These are phyloP conservation scores for Pleurostoma richardsiae DNA, from an alignment of 2,329 filamentous ascomycete species.

Conservation along the genomic window DNA sequence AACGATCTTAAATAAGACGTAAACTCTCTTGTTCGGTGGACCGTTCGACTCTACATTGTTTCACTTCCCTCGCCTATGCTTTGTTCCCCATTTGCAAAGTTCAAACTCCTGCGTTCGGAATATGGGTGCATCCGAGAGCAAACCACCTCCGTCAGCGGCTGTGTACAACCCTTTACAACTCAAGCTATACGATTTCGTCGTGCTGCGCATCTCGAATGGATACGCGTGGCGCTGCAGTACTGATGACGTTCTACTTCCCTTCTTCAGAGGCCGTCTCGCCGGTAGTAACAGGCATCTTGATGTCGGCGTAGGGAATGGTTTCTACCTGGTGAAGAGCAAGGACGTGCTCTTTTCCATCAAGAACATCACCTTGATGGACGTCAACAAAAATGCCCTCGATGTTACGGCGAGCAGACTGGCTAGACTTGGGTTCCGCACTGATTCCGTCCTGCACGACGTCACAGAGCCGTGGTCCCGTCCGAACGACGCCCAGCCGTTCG, in stretches of 20 bases:
- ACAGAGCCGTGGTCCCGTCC: background rate
- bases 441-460: background rate
- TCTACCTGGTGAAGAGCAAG: background rate
- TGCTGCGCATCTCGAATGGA: background rate
- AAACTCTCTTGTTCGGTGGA: too few species aligned
- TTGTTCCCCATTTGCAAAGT: too few species aligned
- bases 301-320: background rate
- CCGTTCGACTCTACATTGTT: too few species aligned
- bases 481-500: background rate
- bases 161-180: background rate
- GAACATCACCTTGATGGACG: background rate
- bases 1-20: too few species aligned
- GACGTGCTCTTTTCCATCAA: background rate
- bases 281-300: background rate
- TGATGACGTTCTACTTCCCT: background rate
- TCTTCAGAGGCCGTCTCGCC: background rate
- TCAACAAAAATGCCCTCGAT: background rate
- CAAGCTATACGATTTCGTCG: background rate
- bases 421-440: background rate
- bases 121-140: background rate
- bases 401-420: background rate
- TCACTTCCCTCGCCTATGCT: too few species aligned
- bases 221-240: constrained; percentile 1
- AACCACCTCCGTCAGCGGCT: background rate
- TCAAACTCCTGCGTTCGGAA: too few species aligned